A percentile compares a stretch with the other conserved stretches of the same genome.
phyloP scores from a whole-genome alignment of 2,329 filamentous ascomycete species.

The Pseudohalonectria lignicola region DNA sequence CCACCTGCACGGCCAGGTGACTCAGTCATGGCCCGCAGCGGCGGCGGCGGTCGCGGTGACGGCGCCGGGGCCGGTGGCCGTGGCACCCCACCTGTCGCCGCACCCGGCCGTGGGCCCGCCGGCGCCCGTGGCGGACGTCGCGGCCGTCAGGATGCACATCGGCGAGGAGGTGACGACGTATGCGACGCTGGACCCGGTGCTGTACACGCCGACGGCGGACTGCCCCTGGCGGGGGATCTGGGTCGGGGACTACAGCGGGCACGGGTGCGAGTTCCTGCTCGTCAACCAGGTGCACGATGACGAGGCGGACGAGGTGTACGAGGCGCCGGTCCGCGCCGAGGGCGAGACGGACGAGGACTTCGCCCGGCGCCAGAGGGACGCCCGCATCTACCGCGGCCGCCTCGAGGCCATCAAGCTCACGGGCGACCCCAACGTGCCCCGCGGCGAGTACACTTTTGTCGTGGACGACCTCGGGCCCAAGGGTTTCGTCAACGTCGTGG shows the following conservation, averaged over 20 bases:
- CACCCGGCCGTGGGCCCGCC: too few species aligned
- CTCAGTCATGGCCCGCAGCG: too few species aligned
- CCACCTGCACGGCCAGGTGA: not conserved
- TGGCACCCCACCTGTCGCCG: too few species aligned
- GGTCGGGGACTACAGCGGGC: constrained; percentile 80
- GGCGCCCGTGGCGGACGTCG: not conserved
- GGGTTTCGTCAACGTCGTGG: constrained; percentile 53
- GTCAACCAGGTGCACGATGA: constrained; percentile 49
- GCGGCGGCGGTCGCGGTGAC: too few species aligned
- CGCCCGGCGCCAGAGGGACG: constrained; percentile 29
- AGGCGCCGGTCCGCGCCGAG: constrained; percentile 25
- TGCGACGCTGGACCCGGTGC: constrained; percentile 56
- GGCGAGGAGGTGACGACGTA: constrained; percentile 51
- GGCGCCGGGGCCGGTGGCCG: too few species aligned
- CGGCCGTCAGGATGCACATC: constrained; percentile 24
- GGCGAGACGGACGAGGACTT: constrained; percentile 35
- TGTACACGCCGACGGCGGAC: constrained; percentile 70
- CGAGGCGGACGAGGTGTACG: constrained; percentile 20
- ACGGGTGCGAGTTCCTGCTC: constrained; percentile 82
- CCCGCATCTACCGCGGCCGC: constrained; percentile 49
- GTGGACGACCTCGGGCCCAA: constrained; percentile 62
- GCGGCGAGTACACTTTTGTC: constrained; percentile 75
- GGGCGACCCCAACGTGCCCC: constrained; percentile 79
- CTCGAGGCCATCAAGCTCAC: constrained; percentile 85
- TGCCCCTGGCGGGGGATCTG: constrained; percentile 88